Conservation (phyloP, 202 grass and related monocot genomes). For the Dendrocalamus latiflorus region DNA sequence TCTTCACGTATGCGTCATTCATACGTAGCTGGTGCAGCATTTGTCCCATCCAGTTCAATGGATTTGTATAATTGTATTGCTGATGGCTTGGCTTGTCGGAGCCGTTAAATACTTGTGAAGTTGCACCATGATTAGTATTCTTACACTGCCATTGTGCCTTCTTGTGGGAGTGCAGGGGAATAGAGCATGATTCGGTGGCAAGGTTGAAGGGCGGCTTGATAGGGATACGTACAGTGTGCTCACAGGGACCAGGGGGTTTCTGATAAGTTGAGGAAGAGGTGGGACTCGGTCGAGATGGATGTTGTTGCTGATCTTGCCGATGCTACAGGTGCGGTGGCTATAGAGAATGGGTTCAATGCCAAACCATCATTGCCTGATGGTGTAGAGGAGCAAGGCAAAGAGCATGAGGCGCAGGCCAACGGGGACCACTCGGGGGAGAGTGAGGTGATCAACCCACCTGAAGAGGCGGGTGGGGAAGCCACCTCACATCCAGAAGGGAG, state of each 20-base stretch:
- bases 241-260: background rate
- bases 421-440: constrained; percentile 37
- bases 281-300: constrained; percentile 22
- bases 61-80: background rate
- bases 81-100: background rate
- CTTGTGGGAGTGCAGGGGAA: background rate
- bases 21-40: background rate
- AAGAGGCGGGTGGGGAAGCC: constrained; percentile 38
- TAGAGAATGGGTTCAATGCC: constrained; percentile 29
- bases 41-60: background rate
- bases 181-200: constrained; percentile 9
- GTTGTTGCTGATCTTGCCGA: background rate
- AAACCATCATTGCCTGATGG: constrained; percentile 1
- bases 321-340: background rate
- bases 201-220: background rate
- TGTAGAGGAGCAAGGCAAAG: background rate
- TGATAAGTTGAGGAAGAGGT: background rate
- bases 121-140: background rate
- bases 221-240: background rate
- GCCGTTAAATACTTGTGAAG: background rate
- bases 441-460: constrained; percentile 46
- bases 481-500: background rate
- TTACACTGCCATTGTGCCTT: background rate
- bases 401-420: constrained; percentile 27
- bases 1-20: background rate